A percentile compares a stretch with the other conserved stretches of the same genome.
Evolutionary conservation across 495 filamentous ascomycete species (phyloP).

Genomic region (Barbatosphaeria neglecta): DNA sequence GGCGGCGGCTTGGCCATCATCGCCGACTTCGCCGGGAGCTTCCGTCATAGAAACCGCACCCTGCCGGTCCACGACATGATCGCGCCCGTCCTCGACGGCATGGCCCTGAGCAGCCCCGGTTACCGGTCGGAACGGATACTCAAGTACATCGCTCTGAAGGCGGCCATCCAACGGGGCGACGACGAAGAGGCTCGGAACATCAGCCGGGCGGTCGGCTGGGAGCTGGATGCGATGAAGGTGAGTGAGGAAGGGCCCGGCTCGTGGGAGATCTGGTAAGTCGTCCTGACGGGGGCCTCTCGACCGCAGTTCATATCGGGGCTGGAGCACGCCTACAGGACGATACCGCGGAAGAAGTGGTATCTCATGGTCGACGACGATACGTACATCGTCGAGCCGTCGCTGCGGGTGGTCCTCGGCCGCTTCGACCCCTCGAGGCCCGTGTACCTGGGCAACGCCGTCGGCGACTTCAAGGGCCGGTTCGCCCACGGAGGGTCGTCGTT

Average conservation of each 20-base stretch:
- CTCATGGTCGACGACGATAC: slow-evolving; percentile 29
- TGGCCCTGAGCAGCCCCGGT: slow-evolving; percentile 12
- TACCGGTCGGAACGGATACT: slow-evolving; percentile 11
- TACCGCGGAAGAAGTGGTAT: slow-evolving; percentile 32
- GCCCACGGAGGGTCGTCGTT: slow-evolving; percentile 30
- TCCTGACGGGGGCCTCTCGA: not conserved
- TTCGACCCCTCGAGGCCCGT: slow-evolving; percentile 19
- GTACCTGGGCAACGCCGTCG: slow-evolving; percentile 28
- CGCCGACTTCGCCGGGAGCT: slow-evolving; percentile 17
- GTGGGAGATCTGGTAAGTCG: not conserved
- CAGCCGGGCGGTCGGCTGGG: slow-evolving; percentile 23
- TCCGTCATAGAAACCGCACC: slow-evolving; percentile 10
- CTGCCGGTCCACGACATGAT: slow-evolving; percentile 18
- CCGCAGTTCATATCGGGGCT: slow-evolving; percentile 26
- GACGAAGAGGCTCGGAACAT: slow-evolving; percentile 16
- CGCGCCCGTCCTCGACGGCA: slow-evolving; percentile 14
- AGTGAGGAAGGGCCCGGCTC: not conserved
- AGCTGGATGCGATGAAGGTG: slow-evolving; percentile 30
- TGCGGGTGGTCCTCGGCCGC: slow-evolving; percentile 18
- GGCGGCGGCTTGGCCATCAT: slow-evolving; percentile 16
- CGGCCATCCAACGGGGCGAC: slow-evolving; percentile 19
- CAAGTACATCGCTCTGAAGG: slow-evolving; percentile 18
- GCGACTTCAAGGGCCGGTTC: slow-evolving; percentile 28
- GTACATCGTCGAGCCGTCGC: slow-evolving; percentile 22
- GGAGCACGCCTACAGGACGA: slow-evolving; percentile 19